Percentiles rank a stretch among this genome's conserved stretches.
Conservation (phyloP, 108 stramenopile species). For the Schizochytrium sp. region DNA sequence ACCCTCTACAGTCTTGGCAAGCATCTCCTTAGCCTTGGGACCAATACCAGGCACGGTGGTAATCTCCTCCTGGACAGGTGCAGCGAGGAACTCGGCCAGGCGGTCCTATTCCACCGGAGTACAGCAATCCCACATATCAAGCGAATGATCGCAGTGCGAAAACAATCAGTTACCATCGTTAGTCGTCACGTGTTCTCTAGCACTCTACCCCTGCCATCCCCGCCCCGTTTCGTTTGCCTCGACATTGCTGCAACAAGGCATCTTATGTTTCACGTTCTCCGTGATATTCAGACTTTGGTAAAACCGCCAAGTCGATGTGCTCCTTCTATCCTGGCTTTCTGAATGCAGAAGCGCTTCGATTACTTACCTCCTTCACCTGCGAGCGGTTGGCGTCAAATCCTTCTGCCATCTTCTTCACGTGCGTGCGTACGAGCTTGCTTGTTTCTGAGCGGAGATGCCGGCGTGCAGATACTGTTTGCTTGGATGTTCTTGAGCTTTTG, state of each 20-base stretch:
- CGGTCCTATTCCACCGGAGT: neutral
- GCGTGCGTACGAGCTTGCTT: slow-evolving; percentile 23
- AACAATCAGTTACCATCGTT: neutral
- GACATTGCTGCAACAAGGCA: no score
- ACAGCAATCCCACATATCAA: neutral
- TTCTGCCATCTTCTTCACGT: neutral
- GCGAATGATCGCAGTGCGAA: neutral
- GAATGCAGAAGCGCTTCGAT: no score
- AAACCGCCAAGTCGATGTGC: no score
- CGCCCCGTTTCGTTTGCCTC: no score
- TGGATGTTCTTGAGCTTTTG: neutral
- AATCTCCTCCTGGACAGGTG: slow-evolving; percentile 19
- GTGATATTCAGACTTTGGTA: no score
- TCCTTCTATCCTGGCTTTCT: no score
- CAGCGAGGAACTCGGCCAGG: slow-evolving; percentile 62
- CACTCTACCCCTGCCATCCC: no score
- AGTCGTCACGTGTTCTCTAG: neutral
- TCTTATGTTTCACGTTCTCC: no score
- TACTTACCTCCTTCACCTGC: slow-evolving; percentile 38
- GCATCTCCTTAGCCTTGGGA: slow-evolving; percentile 59
- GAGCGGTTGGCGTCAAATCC: slow-evolving; percentile 37
- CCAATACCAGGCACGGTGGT: slow-evolving; percentile 66
- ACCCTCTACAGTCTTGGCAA: slow-evolving; percentile 40
- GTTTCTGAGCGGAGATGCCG: neutral
- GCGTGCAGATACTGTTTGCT: neutral